Base-by-base conservation (phyloP, 345 rosid species). In the Eucalyptus cloeziana region DNA sequence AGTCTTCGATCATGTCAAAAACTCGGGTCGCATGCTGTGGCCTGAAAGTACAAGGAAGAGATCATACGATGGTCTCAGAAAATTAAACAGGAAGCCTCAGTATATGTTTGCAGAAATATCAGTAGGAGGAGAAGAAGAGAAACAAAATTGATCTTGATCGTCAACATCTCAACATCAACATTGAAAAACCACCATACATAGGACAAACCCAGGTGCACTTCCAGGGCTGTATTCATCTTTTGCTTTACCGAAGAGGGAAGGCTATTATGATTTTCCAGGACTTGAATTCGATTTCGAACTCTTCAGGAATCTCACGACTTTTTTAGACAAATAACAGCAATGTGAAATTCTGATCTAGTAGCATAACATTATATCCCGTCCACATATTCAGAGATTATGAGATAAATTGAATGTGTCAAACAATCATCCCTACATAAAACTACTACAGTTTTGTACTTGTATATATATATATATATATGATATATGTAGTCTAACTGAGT, bases 1-100 rank as follows among this genome's bases (percentile, higher is more conserved):
- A 97, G 91, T 97, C 98, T 4, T 94, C 99, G 22, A 96, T 94
- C 95, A 95, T 94, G 93, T 96, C 97, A 89, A 96, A 97, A 45
- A 95, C 97, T 52, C 96, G 93, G 87, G 95, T 94, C 0, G 95
- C 96, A 86, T 96, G 99, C 89, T 97, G 99, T 43, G 99, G 99
- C 92, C 96, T 96, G 94, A 8, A 25, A 60, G 62, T 49, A 49
- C 7, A 54, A 33, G 56, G 44, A 50, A 49, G 22, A 49, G 56
- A 25, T 49, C 31, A 40, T 6, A 37, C 7, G 43, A n/a, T 86
- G 15, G 45, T 86, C 33, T 50, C 58, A 37, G 62, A 54, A 33
- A 27, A 31, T 86, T 31, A 86, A 27, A 86, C 67, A 52, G 49
- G 87, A 54, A 50, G 60, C 37, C 10, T 25, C 33, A 49, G 87